phyloP scores from a whole-genome alignment of 768 basidiomycete species.

The Amylocystis lapponica region DNA sequence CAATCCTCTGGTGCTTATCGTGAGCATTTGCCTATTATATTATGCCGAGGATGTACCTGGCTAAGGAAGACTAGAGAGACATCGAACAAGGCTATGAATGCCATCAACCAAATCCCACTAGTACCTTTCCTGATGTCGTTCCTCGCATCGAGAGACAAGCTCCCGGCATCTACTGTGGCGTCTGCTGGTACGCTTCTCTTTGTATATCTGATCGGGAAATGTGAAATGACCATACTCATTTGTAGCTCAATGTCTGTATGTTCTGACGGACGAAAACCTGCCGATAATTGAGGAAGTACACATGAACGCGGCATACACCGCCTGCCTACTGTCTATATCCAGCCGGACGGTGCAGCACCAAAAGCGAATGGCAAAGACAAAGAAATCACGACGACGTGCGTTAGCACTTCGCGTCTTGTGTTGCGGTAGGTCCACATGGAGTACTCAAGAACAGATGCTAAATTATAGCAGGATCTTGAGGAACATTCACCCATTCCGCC shows the following conservation, averaged over 20 bases:
- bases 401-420: slow-evolving; percentile 59
- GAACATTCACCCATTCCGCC: slow-evolving; percentile 75
- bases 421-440: slow-evolving; percentile 44
- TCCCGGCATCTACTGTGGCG: slow-evolving; percentile 67
- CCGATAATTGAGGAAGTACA: slow-evolving; percentile 64
- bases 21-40: slow-evolving; percentile 50
- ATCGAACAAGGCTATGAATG: slow-evolving; percentile 85
- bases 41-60: neutral
- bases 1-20: slow-evolving; percentile 92
- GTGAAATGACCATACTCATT: neutral
- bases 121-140: slow-evolving; percentile 90
- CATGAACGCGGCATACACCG: slow-evolving; percentile 51
- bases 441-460: too few relatives aligned
- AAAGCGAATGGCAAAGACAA: slow-evolving; percentile 35
- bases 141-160: slow-evolving; percentile 58
- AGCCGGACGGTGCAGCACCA: slow-evolving; percentile 23
- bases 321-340: slow-evolving; percentile 62
- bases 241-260: slow-evolving; percentile 86
- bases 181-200: slow-evolving; percentile 60
- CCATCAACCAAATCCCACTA: slow-evolving; percentile 76
- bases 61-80: slow-evolving; percentile 59
- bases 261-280: slow-evolving; percentile 88
- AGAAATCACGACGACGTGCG: slow-evolving; percentile 40
- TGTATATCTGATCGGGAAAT: neutral
- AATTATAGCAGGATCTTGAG: slow-evolving; percentile 60